Conservation (phyloP, 2,329 filamentous ascomycete species). For the Penicillium sp. region DNA sequence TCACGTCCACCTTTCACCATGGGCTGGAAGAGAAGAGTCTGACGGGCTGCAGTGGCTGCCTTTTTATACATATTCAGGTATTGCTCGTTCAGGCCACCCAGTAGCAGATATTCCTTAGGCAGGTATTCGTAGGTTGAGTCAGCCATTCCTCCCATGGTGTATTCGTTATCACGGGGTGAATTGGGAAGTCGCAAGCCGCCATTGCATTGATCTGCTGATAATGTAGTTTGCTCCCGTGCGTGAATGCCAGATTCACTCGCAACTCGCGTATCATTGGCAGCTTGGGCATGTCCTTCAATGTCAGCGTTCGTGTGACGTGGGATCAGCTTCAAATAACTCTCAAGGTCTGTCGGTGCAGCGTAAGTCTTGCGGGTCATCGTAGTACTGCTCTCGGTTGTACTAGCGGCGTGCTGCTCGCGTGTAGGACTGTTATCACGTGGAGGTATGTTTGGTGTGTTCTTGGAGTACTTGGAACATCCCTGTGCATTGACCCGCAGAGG, state of each 20-base stretch:
- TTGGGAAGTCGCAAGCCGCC: slow-evolving; percentile 39
- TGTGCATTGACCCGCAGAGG: slow-evolving; percentile 73
- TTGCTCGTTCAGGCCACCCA: slow-evolving; percentile 44
- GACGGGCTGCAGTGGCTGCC: slow-evolving; percentile 38
- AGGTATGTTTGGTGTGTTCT: slow-evolving; percentile 21
- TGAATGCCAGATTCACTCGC: background rate
- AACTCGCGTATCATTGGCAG: slow-evolving; percentile 24
- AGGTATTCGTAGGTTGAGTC: slow-evolving; percentile 52
- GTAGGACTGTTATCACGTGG: slow-evolving; percentile 14
- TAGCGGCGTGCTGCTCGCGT: slow-evolving; percentile 4
- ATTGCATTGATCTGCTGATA: slow-evolving; percentile 33
- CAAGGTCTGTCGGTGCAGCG: slow-evolving; percentile 20
- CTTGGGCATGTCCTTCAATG: slow-evolving; percentile 27
- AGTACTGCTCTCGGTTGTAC: background rate
- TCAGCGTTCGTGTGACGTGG: slow-evolving; percentile 19
- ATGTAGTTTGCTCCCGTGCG: slow-evolving; percentile 8
- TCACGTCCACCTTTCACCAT: slow-evolving; percentile 44
- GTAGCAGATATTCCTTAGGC: slow-evolving; percentile 49
- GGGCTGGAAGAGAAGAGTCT: slow-evolving; percentile 45
- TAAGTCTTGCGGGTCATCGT: slow-evolving; percentile 6
- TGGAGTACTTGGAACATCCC: slow-evolving; percentile 66
- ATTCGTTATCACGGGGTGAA: slow-evolving; percentile 34
- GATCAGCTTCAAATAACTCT: slow-evolving; percentile 26
- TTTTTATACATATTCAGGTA: slow-evolving; percentile 46
- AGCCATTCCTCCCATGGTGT: slow-evolving; percentile 44